Conservation (phyloP, 2,329 filamentous ascomycete genomes). For the Pyrenophora teres region DNA sequence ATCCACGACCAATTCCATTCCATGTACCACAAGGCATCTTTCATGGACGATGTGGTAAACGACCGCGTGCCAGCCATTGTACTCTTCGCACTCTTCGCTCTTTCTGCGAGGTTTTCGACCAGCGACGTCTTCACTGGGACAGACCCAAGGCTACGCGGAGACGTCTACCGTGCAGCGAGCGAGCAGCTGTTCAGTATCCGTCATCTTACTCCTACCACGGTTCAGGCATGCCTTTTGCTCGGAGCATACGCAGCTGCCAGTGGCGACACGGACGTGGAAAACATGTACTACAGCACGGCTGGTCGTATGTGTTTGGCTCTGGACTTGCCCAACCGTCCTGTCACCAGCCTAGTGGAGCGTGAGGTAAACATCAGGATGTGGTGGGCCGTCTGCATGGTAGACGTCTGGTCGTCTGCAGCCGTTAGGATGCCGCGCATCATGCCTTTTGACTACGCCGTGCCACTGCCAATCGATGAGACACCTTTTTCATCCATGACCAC, state of each 20-base stretch:
- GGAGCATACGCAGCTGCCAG: constrained; percentile 31
- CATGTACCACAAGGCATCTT: constrained; percentile 28
- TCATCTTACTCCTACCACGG: constrained; percentile 19
- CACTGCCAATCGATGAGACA: constrained; percentile 30
- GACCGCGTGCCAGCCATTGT: constrained; percentile 23
- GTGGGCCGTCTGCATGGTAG: constrained; percentile 34
- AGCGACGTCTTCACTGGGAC: constrained; percentile 17
- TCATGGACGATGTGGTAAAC: constrained; percentile 23
- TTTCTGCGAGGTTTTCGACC: constrained; percentile 26
- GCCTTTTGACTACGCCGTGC: constrained; percentile 24
- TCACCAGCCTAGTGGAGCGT: constrained; percentile 25
- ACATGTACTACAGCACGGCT: constrained; percentile 29
- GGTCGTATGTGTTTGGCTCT: constrained; percentile 30
- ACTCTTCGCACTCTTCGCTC: constrained; percentile 27
- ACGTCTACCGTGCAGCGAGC: constrained; percentile 21
- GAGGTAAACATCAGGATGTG: constrained; percentile 32
- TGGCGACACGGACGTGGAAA: constrained; percentile 31
- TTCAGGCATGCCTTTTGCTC: constrained; percentile 27
- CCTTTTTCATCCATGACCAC: constrained; percentile 26
- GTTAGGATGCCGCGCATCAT: constrained; percentile 29
- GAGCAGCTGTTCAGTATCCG: constrained; percentile 27
- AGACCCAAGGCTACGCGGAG: constrained; percentile 25
- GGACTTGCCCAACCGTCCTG: constrained; percentile 26
- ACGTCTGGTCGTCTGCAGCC: constrained; percentile 33
- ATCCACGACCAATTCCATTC: constrained; percentile 34